Evolutionary conservation across 345 rosid species (phyloP), one percentile per base, ranked within the genome.

Genomic region (Linum trigynum): DNA sequence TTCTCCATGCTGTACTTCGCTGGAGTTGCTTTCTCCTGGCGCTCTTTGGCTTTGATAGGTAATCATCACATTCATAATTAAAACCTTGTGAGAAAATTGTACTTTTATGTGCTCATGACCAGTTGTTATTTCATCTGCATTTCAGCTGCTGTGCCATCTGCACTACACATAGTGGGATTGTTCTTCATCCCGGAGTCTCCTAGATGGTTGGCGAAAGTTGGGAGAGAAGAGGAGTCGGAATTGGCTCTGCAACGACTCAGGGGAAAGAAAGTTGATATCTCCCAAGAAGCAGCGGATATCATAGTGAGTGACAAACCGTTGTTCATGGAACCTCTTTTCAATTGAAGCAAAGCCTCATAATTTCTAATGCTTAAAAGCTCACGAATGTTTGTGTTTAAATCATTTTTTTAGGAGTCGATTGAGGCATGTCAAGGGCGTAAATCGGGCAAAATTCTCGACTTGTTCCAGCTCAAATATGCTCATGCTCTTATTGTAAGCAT

Each of bases 151-250:
- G 35, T 57, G 36, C 61, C 61, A 57, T 57, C 35, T 57, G 38
- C 38, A 17, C 23, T 57, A 10, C 61, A 57, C 11, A 37, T 57
- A 35, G 2, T 72, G 10, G 71, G 82, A 36, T 39, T 78, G 3
- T 76, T 77, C 59, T 84, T 69, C 74, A 72, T 76, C 68, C 84
- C 87, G 0, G 84, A 75, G 57, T 80, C 87, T 64, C 86, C 82
- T 2, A 67, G 83, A 82, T 82, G 84, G 89, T 69, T 75, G 71
- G 77, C 70, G 38, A 78, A 74, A 65, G 50, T 65, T 60, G 84
- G 83, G 59, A 71, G 69, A 48, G 72, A 65, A 3, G 53, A 59
- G 57, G 95, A 82, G 61, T 75, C 81, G 16, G 79, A 72, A 71
- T 72, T 68, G 66, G 69, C 83, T 42, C 71, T 83, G 16, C 82